Conservation (phyloP, 2,329 filamentous ascomycete species). For the Colletotrichum phormii region DNA sequence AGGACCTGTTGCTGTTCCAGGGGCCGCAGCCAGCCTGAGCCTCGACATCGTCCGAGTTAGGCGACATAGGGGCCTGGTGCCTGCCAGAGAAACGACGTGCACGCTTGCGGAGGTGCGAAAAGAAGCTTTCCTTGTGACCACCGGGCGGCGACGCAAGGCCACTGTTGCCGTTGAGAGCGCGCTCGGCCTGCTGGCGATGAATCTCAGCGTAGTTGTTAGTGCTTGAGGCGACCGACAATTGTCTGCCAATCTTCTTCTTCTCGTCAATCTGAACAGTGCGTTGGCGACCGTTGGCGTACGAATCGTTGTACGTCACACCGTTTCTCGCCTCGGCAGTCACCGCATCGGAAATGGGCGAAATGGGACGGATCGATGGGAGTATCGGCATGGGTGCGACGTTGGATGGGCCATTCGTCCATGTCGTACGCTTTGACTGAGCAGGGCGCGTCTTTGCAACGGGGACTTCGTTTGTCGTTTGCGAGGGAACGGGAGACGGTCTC, state of each 20-base stretch:
- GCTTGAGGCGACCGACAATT: slow-evolving; percentile 91
- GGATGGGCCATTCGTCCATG: slow-evolving; percentile 87
- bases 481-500: slow-evolving; percentile 58
- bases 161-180: slow-evolving; percentile 85
- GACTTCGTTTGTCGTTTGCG: slow-evolving; percentile 54
- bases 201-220: slow-evolving; percentile 93
- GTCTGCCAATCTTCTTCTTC: slow-evolving; percentile 93
- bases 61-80: slow-evolving; percentile 84
- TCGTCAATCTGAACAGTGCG: slow-evolving; percentile 56
- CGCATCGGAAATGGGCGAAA: slow-evolving; percentile 95
- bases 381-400: slow-evolving; percentile 94
- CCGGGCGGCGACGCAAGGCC: slow-evolving; percentile 81
- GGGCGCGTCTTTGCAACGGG: slow-evolving; percentile 59
- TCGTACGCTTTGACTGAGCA: slow-evolving; percentile 82
- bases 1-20: slow-evolving; percentile 88
- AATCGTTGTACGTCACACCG: slow-evolving; percentile 63
- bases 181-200: slow-evolving; percentile 91
- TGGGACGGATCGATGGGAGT: slow-evolving; percentile 90
- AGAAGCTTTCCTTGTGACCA: slow-evolving; percentile 94
- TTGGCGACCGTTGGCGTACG: slow-evolving; percentile 49
- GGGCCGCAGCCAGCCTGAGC: slow-evolving; percentile 92
- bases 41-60: slow-evolving; percentile 87
- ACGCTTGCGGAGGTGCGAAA: slow-evolving; percentile 94
- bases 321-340: slow-evolving; percentile 89
- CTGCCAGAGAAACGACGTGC: slow-evolving; percentile 92